Conservation (phyloP, 202 grass and related monocot genomes). For the Saccharum hybrid region DNA sequence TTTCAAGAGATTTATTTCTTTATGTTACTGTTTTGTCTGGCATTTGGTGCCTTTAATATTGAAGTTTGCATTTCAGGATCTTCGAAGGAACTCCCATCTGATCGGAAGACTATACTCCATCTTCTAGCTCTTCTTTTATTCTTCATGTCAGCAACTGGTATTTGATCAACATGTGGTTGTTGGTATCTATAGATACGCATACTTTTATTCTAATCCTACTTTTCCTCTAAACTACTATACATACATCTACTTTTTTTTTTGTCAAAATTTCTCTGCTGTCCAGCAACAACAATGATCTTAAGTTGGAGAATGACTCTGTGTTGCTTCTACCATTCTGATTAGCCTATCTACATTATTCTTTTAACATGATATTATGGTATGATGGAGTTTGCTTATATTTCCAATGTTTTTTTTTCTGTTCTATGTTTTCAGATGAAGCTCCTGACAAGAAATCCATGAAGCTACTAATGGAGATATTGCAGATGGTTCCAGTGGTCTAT, state of each 20-base stretch:
- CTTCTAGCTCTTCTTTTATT: conserved; percentile 65
- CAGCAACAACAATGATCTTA: neutral
- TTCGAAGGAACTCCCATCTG: conserved; percentile 73
- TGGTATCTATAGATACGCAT: conserved; percentile 3
- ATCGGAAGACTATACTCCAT: conserved; percentile 60
- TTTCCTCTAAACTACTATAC: neutral
- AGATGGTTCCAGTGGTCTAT: conserved; percentile 66
- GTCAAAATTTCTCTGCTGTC: conserved; percentile 16
- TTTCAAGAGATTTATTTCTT: conserved; percentile 10
- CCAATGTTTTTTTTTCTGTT: conserved; percentile 12
- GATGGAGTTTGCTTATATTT: neutral
- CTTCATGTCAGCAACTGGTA: conserved; percentile 56
- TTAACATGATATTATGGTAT: conserved; percentile 23
- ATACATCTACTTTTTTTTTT: neutral
- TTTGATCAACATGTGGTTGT: conserved; percentile 24
- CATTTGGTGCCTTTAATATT: neutral
- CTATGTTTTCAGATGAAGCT: conserved; percentile 53
- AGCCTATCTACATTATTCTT: neutral
- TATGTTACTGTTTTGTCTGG: conserved; percentile 21
- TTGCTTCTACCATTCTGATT: neutral
- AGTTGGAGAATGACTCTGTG: neutral
- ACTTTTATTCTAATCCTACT: neutral
- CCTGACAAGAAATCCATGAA: conserved; percentile 70
- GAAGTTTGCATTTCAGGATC: conserved; percentile 51
- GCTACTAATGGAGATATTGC: conserved; percentile 60